A percentile compares a stretch with the other conserved stretches of the same genome.
Conservation (phyloP, 345 rosid genomes). For the Boechera retrofracta region DNA sequence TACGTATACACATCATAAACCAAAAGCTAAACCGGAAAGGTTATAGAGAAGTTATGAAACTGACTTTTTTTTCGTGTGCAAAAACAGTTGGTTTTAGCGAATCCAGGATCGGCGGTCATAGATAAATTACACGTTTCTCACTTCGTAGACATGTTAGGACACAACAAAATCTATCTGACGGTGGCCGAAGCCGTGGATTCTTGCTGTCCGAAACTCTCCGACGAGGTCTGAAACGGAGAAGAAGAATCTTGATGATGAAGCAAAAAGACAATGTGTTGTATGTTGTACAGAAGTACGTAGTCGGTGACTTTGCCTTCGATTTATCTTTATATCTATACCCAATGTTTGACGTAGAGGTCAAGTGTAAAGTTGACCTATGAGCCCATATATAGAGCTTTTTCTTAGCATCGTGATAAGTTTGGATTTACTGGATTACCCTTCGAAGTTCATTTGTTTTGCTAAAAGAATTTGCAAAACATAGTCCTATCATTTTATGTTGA, state of each 20-base stretch:
- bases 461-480: no score
- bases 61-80: background rate
- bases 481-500: no score
- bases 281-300: slow-evolving; percentile 9
- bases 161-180: slow-evolving; percentile 67
- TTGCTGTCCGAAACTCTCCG: slow-evolving; percentile 53
- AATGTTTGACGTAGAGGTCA: slow-evolving; percentile 27
- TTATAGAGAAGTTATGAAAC: background rate
- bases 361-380: slow-evolving; percentile 28
- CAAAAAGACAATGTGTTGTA: slow-evolving; percentile 4
- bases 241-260: slow-evolving; percentile 24
- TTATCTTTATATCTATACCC: slow-evolving; percentile 10
- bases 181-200: slow-evolving; percentile 73
- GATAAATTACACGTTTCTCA: slow-evolving; percentile 71
- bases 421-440: background rate
- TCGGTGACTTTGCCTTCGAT: slow-evolving; percentile 3
- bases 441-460: background rate
- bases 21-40: slow-evolving; percentile 7
- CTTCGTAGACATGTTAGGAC: slow-evolving; percentile 59
- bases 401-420: background rate
- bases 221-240: slow-evolving; percentile 34
- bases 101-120: slow-evolving; percentile 71
- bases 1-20: slow-evolving; percentile 18
- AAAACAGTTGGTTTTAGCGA: slow-evolving; percentile 71
- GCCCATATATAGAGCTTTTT: background rate